These are phyloP conservation scores for Spencermartinsiella ligniputridi DNA, from an alignment of 1,139 yeast genomes.

Conservation along the genomic window DNA sequence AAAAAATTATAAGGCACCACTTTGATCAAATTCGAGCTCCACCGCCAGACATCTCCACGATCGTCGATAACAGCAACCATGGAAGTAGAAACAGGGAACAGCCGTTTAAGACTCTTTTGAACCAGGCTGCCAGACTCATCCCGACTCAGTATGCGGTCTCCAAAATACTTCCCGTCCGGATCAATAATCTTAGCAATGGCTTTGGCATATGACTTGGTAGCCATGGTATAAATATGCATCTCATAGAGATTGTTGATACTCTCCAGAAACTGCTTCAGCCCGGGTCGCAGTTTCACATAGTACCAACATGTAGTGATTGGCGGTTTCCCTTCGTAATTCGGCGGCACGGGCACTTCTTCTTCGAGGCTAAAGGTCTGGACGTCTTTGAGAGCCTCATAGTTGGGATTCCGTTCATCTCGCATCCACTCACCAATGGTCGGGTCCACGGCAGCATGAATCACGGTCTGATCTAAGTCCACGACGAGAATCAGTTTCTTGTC, in stretches of 20 bases:
- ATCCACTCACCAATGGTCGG: conserved; percentile 98
- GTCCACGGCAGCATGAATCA: conserved; percentile 95
- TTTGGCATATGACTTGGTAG: conserved; percentile 91
- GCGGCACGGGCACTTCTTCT: conserved; percentile 64
- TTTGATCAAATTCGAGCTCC: conserved; percentile 87
- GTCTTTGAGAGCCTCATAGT: conserved; percentile 77
- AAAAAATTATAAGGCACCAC: conserved; percentile 95
- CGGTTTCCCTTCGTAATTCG: conserved; percentile 25
- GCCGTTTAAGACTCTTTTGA: conserved; percentile 79
- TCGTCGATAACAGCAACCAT: conserved; percentile 97
- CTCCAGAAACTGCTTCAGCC: conserved; percentile 65
- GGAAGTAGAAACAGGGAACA: conserved; percentile 93
- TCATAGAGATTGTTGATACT: conserved; percentile 66
- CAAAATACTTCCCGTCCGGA: conserved; percentile 81
- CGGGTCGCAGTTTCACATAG: conserved; percentile 90
- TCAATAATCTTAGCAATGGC: conserved; percentile 89
- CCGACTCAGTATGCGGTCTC: conserved; percentile 84
- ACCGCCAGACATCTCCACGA: conserved; percentile 98
- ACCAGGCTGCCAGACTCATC: conserved; percentile 94
- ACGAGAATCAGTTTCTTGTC: conserved; percentile 78
- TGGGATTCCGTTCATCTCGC: conserved; percentile 77
- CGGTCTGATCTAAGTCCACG: conserved; percentile 96
- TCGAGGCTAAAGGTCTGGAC: conserved; percentile 72
- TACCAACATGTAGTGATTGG: conserved; percentile 60
- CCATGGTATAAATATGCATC: conserved; percentile 97